Conservation (phyloP, 768 basidiomycete species). For the Brasilioporus rufonigricans region DNA sequence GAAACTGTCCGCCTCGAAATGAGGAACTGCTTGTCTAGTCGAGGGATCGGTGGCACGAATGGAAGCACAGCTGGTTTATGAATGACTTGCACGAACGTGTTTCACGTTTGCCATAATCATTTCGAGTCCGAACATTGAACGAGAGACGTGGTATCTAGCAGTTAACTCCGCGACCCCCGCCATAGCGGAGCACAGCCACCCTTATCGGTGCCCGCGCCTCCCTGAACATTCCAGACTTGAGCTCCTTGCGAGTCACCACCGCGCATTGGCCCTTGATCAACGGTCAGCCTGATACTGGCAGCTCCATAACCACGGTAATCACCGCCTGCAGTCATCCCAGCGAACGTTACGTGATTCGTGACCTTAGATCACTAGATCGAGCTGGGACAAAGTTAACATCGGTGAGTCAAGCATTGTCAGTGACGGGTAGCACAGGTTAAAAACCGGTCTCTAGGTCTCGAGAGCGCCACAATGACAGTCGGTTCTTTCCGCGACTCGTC, state of each 20-base stretch:
- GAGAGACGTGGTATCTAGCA: background rate
- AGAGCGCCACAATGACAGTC: conserved; percentile 25
- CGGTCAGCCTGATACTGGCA: background rate
- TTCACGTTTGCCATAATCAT: background rate
- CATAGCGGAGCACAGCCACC: conserved; percentile 14
- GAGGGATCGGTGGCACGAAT: background rate
- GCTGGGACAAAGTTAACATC: background rate
- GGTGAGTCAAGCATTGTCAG: background rate
- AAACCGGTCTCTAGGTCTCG: background rate
- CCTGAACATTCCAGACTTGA: too few species aligned
- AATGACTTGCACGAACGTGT: background rate
- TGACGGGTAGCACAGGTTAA: background rate
- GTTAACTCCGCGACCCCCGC: conserved; percentile 5
- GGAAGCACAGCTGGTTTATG: background rate
- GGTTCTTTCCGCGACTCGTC: conserved; percentile 3
- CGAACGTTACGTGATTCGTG: conserved; percentile 2
- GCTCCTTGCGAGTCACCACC: background rate
- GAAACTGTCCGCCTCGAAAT: background rate
- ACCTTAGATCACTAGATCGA: background rate
- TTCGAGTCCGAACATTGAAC: background rate
- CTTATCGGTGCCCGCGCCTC: too few species aligned
- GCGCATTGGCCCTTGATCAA: background rate
- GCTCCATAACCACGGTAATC: conserved; percentile 4
- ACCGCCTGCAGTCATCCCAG: background rate
- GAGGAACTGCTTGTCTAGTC: background rate